Base-by-base conservation (phyloP, 169 alveolate genomes). In the Nephromyces sp. region DNA sequence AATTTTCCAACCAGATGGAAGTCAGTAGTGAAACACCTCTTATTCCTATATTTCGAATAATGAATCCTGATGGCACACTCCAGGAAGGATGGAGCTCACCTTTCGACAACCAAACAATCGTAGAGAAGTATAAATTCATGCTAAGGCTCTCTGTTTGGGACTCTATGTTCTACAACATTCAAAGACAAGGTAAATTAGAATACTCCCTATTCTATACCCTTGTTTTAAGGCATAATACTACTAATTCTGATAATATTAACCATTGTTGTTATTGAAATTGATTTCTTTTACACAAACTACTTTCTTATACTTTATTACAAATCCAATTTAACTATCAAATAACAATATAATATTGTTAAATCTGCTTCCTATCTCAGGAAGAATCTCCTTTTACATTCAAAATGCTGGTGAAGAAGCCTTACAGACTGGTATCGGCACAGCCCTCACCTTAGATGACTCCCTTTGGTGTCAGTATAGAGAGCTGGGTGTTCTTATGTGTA, bases 391-490 rank as follows among this genome's bases (percentile, higher is more conserved):
- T 80, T 95, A 95, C 76, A 95, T 95, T 89, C 94, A 94, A 69
- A 89, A 91, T 62, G 88, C 86, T 57, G 98, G 98, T 32, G 98
- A 95, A 84, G 97, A 92, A 70, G 98, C 97, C n/a, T 82, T 90
- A 30, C 95, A 92, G 22, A 85, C 79, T 0, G 79, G 65, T 33
- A 29, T 72, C 29, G 79, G 68, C 0, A 5, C 3, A 2, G 79
- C 79, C 21, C 51, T 73, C 32, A 28, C 32, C 53, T 6, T 5
- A 27, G 72, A 64, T 4, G 79, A 73, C 32, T 61, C 32, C 22
- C 66, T 73, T 21, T 73, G 66, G 68, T 73, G 72, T 35, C 79
- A 73, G 32, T 73, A 73, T 53, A 78, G 98, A 67, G 98, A 95
- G 78, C 79, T 91, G 32, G 98, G 98, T 1, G 93, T 94, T 33